phyloP scores from a whole-genome alignment of 225 moss, liverwort and hornwort genomes.

The Physcomitrellopsis africana region DNA sequence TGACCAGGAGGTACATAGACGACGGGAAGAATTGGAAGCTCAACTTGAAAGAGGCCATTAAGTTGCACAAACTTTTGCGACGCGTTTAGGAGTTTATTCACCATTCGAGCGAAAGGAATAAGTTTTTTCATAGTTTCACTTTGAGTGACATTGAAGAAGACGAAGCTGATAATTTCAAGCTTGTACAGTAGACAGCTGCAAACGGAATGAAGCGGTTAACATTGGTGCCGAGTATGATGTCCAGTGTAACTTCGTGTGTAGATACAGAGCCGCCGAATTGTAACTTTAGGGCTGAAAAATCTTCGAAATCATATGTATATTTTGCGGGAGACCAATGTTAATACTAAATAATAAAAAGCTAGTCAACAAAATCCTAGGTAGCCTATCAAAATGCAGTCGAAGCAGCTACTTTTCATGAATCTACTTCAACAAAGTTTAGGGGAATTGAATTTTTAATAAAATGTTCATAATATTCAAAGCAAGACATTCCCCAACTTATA shows the following conservation, averaged over 20 bases:
- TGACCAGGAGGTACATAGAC: constrained; percentile 53
- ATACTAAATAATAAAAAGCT: not conserved
- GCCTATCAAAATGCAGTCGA: not conserved
- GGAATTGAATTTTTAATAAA: too few species aligned
- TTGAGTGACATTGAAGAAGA: constrained; percentile 1
- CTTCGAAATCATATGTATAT: not conserved
- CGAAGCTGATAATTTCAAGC: not conserved
- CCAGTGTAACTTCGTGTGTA: not conserved
- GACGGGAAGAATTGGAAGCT: constrained; percentile 49
- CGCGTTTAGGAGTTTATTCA: not conserved
- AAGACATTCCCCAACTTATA: too few species aligned
- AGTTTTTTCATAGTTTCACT: not conserved
- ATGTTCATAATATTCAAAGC: too few species aligned
- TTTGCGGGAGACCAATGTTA: not conserved
- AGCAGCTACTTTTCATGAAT: too few species aligned
- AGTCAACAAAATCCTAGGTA: not conserved
- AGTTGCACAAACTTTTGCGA: not conserved
- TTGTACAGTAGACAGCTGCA: constrained; percentile 17
- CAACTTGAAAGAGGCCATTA: constrained; percentile 46
- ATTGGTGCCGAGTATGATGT: too few species aligned
- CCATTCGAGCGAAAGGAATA: not conserved
- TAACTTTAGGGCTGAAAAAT: not conserved
- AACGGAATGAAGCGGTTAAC: constrained; percentile 2
- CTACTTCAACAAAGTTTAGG: too few species aligned
- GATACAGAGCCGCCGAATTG: constrained; percentile 17